phyloP scores from a whole-genome alignment of 371 early-diverging fungal genomes.

The Caulochytrium protostelioides region DNA sequence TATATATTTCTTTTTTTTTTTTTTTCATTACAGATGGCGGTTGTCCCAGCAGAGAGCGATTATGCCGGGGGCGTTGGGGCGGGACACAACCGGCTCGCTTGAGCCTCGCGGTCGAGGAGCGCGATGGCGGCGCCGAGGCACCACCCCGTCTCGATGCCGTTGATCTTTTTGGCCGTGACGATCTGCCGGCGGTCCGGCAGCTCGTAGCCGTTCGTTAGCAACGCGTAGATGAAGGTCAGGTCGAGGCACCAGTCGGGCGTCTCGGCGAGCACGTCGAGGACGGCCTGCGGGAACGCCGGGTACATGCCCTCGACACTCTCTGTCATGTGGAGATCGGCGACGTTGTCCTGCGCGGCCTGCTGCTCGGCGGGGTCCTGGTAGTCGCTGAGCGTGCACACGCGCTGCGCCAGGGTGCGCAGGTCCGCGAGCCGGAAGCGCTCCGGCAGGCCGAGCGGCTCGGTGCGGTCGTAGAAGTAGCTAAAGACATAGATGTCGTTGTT shows the following conservation, averaged over 20 bases:
- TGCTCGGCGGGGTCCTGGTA: slow-evolving; percentile 3
- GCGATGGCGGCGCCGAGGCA: slow-evolving; percentile 74
- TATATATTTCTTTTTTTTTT: too few relatives aligned
- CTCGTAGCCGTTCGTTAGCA: slow-evolving; percentile 63
- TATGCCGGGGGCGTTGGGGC: too few relatives aligned
- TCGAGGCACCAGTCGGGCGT: slow-evolving; percentile 64
- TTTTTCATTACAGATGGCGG: too few relatives aligned
- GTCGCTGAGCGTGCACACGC: slow-evolving; percentile 23
- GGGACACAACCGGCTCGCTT: neutral
- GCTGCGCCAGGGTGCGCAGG: slow-evolving; percentile 35
- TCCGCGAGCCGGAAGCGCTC: slow-evolving; percentile 40
- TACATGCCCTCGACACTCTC: too few relatives aligned
- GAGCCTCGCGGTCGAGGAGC: slow-evolving; percentile 1
- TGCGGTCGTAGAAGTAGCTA: slow-evolving; percentile 82
- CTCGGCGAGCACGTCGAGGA: slow-evolving; percentile 2
- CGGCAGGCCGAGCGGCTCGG: slow-evolving; percentile 44
- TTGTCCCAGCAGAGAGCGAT: too few relatives aligned
- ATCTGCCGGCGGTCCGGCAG: slow-evolving; percentile 46
- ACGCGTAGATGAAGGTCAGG: slow-evolving; percentile 54
- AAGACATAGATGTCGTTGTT: slow-evolving; percentile 70
- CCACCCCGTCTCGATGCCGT: slow-evolving; percentile 85
- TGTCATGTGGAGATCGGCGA: too few relatives aligned
- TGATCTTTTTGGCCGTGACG: slow-evolving; percentile 69
- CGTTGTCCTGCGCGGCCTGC: too few relatives aligned
- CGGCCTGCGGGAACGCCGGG: too few relatives aligned